These are phyloP conservation scores for Pseudozyma pruni DNA, from an alignment of 1,284 basidiomycete genomes.

Conservation along the genomic window DNA sequence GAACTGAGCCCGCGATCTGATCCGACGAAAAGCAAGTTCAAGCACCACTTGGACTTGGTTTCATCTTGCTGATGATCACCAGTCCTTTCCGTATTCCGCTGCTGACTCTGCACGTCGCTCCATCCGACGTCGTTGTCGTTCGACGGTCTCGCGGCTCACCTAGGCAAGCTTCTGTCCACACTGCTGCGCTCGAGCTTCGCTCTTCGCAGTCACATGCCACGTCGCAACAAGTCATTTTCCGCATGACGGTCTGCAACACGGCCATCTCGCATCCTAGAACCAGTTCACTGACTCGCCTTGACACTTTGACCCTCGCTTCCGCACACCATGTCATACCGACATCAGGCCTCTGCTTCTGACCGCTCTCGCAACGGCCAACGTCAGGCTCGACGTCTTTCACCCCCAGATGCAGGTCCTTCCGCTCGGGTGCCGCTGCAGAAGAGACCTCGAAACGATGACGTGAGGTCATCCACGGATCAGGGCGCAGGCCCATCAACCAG, in stretches of 20 bases:
- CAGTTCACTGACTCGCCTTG: constrained; percentile 17
- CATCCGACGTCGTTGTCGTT: constrained; percentile 2
- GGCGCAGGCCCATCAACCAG: neutral
- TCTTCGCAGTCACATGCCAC: too few relatives aligned
- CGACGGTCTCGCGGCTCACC: neutral
- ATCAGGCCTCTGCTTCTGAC: constrained; percentile 13
- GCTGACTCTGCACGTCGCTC: constrained; percentile 8
- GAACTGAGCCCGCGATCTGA: constrained; percentile 3
- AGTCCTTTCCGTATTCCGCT: constrained; percentile 3
- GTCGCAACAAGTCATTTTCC: neutral
- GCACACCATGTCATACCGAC: constrained; percentile 15
- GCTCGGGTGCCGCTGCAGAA: constrained; percentile 16
- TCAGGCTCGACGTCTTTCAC: neutral
- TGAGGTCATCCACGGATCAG: neutral
- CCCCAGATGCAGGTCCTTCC: neutral
- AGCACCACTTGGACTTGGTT: too few relatives aligned
- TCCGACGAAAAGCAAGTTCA: constrained; percentile 9
- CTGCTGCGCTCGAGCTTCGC: constrained; percentile 7
- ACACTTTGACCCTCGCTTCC: constrained; percentile 8
- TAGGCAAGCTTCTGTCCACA: constrained; percentile 26
- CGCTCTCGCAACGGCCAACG: constrained; percentile 4
- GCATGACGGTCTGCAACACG: neutral
- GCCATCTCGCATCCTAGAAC: constrained; percentile 3
- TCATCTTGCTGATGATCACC: neutral
- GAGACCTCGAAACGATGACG: constrained; percentile 7